Evolutionary conservation across 1,284 basidiomycete genomes (phyloP).

Genomic region (Acaromyces ingoldii): DNA sequence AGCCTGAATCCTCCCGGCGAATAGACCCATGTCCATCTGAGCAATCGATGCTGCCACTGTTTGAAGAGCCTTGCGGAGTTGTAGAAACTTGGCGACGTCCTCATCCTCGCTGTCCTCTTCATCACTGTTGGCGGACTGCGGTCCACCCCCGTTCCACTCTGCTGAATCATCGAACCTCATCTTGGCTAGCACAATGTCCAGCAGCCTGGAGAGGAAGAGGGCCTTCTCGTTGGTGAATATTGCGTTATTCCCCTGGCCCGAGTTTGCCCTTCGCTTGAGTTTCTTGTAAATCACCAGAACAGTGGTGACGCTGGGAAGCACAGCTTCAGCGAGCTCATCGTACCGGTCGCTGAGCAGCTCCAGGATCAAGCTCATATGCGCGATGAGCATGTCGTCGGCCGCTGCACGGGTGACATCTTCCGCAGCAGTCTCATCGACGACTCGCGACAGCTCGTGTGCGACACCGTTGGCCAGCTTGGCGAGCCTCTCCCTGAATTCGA

Average conservation of each 20-base stretch:
- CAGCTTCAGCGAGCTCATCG: constrained; percentile 44
- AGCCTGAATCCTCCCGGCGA: constrained; percentile 66
- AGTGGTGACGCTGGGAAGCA: constrained; percentile 35
- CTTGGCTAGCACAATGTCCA: constrained; percentile 77
- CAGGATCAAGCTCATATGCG: constrained; percentile 74
- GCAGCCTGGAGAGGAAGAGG: constrained; percentile 69
- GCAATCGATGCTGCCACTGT: constrained; percentile 75
- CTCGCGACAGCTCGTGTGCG: constrained; percentile 77
- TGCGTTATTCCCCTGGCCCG: constrained; percentile 1
- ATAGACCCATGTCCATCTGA: constrained; percentile 73
- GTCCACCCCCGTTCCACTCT: constrained; percentile 72
- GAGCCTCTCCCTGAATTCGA: constrained; percentile 80
- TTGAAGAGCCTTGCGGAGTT: constrained; percentile 70
- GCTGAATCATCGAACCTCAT: constrained; percentile 59
- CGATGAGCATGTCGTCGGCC: constrained; percentile 65
- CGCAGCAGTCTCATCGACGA: constrained; percentile 62
- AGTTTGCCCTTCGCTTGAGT: constrained; percentile 28
- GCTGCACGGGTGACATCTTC: constrained; percentile 64
- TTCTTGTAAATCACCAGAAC: constrained; percentile 46
- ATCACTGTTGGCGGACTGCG: too few species aligned
- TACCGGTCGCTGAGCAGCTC: constrained; percentile 83
- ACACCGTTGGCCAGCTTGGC: constrained; percentile 78
- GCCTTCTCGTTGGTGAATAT: constrained; percentile 22
- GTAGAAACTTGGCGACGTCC: constrained; percentile 75
- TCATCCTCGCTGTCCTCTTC: constrained; percentile 61